phyloP scores from a whole-genome alignment of 73 alveolate genomes.

The Paramecium tetraurelia region DNA sequence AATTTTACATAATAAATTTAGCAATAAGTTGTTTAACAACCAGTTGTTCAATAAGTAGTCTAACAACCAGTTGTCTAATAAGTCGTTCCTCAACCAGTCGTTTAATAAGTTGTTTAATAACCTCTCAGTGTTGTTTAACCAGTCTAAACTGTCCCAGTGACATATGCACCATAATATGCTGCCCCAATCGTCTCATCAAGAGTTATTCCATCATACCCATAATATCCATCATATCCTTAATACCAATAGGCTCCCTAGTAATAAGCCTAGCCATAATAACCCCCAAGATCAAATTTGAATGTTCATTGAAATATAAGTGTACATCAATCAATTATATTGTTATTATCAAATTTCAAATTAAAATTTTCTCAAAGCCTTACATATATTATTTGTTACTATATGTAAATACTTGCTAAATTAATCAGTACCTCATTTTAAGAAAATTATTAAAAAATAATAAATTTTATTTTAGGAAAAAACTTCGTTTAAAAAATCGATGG shows the following conservation, averaged over 20 bases:
- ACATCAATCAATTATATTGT: not conserved
- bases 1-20: not conserved
- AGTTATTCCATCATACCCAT: constrained; percentile 15
- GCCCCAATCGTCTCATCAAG: constrained; percentile 22
- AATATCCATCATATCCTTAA: not conserved
- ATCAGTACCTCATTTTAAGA: not conserved
- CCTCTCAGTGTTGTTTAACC: constrained; percentile 13
- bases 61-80: not conserved
- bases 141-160: not conserved
- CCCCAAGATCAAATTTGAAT: constrained; percentile 10
- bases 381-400: not conserved
- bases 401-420: not conserved
- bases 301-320: not conserved
- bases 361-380: not conserved
- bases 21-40: constrained; percentile 32
- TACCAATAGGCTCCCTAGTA: not conserved
- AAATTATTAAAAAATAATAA: not conserved
- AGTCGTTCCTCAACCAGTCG: not conserved
- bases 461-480: not conserved
- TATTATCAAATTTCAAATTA: not conserved
- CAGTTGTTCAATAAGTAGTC: constrained; percentile 16
- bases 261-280: not conserved
- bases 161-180: not conserved
- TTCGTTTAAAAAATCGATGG: not conserved
- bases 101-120: not conserved